Evolutionary conservation across 371 early-diverging fungal species (phyloP).

Genomic region (Amoeboaphelidium protococcarum): DNA sequence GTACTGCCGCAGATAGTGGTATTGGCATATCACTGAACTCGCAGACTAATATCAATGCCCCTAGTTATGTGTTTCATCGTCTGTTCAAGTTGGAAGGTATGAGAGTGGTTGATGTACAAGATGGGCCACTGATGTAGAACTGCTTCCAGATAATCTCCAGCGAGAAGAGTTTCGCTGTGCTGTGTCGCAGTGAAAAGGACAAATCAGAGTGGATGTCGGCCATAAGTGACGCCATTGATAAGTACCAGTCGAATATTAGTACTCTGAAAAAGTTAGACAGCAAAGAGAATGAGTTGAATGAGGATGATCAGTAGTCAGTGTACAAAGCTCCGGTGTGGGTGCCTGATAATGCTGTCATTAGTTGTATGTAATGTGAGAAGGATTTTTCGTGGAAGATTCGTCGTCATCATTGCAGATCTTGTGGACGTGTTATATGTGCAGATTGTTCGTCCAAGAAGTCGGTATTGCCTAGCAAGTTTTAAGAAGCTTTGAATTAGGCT

Average conservation of each 20-base stretch:
- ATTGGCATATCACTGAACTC: not conserved
- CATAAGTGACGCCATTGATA: not conserved
- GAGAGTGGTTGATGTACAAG: no score
- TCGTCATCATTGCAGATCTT: constrained; percentile 38
- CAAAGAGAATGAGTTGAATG: no score
- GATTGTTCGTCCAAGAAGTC: not conserved
- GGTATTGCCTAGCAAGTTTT: no score
- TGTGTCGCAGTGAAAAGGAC: no score
- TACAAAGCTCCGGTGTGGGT: constrained; percentile 19
- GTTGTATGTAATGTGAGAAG: constrained; percentile 25
- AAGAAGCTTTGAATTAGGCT: no score
- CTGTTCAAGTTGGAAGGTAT: not conserved
- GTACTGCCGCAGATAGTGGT: no score
- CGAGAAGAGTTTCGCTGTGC: no score
- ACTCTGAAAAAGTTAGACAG: no score
- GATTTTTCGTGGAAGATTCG: constrained; percentile 24
- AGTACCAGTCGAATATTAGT: not conserved
- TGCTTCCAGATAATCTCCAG: no score
- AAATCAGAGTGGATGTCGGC: not conserved
- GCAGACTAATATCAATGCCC: not conserved
- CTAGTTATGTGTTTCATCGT: not conserved
- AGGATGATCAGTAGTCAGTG: no score
- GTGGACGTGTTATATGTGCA: constrained; percentile 13
- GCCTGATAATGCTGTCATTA: constrained; percentile 20
- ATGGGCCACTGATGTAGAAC: no score